Evolutionary conservation across 176 grass and related monocot genomes (phyloP).

Genomic region (Leersia perrieri): DNA sequence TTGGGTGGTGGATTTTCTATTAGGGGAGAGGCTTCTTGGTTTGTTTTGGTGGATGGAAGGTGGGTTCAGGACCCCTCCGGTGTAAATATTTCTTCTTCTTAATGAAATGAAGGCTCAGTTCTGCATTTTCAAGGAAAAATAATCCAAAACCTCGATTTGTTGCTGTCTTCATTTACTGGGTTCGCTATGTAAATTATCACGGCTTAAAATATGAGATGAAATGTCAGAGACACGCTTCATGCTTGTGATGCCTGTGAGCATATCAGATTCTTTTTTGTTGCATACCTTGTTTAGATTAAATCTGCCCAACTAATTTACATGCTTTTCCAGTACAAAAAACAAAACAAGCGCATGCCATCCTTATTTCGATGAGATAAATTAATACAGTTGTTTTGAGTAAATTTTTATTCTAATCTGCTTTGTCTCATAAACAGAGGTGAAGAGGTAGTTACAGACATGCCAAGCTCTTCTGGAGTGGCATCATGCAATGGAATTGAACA

Average conservation of each 20-base stretch:
- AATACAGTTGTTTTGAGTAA: not conserved
- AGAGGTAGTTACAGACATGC: not conserved
- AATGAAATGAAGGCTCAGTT: too few relatives aligned
- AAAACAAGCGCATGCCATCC: not conserved
- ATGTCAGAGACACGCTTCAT: not conserved
- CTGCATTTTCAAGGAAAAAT: too few relatives aligned
- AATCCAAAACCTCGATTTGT: not conserved
- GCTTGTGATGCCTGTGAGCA: not conserved
- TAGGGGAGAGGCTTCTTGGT: too few relatives aligned
- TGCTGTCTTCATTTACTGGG: not conserved
- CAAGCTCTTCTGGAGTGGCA: slow-evolving; percentile 26
- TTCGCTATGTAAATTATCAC: not conserved
- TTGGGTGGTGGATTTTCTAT: too few relatives aligned
- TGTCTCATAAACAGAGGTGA: slow-evolving; percentile 26
- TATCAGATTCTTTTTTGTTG: not conserved
- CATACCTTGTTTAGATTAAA: not conserved
- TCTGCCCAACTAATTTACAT: not conserved
- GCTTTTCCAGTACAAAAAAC: not conserved
- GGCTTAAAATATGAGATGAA: not conserved
- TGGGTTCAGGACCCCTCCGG: too few relatives aligned
- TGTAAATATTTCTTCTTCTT: too few relatives aligned
- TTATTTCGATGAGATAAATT: not conserved
- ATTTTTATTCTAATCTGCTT: slow-evolving; percentile 1
- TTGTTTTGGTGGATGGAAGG: too few relatives aligned
- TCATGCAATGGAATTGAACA: slow-evolving; percentile 30